phyloP scores from a whole-genome alignment of 495 filamentous ascomycete genomes.

The Copromyces sp. region DNA sequence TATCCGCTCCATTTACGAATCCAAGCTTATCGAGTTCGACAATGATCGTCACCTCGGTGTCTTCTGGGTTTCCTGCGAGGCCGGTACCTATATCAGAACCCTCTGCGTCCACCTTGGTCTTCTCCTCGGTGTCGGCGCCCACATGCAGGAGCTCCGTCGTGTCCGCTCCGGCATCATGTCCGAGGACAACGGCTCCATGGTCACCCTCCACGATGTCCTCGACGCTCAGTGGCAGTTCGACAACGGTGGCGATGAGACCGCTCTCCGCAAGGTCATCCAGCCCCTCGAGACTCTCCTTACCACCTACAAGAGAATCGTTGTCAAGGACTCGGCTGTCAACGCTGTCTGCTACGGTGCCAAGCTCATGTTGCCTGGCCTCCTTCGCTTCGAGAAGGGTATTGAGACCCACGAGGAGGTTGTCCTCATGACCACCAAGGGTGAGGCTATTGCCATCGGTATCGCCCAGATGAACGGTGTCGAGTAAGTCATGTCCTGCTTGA shows the following conservation, averaged over 20 bases:
- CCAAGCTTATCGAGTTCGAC: constrained; percentile 91
- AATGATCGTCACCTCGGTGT: constrained; percentile 96
- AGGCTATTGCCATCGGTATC: constrained; percentile 91
- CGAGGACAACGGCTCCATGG: constrained; percentile 66
- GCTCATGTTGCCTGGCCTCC: constrained; percentile 90
- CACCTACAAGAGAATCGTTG: constrained; percentile 88
- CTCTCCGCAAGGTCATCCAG: constrained; percentile 76
- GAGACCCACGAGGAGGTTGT: constrained; percentile 52
- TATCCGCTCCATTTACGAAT: constrained; percentile 93
- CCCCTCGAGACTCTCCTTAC: constrained; percentile 86
- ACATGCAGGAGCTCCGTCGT: constrained; percentile 97
- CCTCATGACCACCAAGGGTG: constrained; percentile 95
- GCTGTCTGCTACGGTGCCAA: constrained; percentile 97
- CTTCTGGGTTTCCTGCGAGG: constrained; percentile 99
- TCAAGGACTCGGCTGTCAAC: constrained; percentile 93
- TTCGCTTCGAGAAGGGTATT: constrained; percentile 83
- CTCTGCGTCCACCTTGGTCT: constrained; percentile 94
- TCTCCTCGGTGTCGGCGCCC: constrained; percentile 84
- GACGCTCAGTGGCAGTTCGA: constrained; percentile 92
- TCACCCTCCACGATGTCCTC: constrained; percentile 90
- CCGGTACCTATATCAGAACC: constrained; percentile 96
- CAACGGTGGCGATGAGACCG: constrained; percentile 81
- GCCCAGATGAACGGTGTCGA: constrained; percentile 60
- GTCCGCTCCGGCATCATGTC: constrained; percentile 92
- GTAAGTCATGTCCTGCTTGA: constrained; percentile 6